Base-by-base conservation (phyloP, 305 asterid genomes). In the Plantago rigida region DNA sequence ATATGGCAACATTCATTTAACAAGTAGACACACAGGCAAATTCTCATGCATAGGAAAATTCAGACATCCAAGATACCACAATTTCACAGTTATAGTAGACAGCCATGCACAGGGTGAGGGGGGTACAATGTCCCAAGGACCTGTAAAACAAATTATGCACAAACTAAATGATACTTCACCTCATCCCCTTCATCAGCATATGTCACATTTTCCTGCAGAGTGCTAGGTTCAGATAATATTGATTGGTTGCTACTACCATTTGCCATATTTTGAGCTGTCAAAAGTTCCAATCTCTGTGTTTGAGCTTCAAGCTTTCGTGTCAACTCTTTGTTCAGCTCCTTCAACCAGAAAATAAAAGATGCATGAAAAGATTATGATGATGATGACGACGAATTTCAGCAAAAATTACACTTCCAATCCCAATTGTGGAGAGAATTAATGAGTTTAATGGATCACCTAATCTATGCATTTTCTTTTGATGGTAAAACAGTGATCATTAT, bases 101-200 rank as follows among this genome's bases (percentile, higher is more conserved):
- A 28, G 54, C 47, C 31, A 71, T 54, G 64, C 50, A 41, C 42
- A 36, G 9, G 7, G 42, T 36, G 42, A 36, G 42, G 42, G 19
- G 51, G 46, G 69, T n/a, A 9, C 54, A 58, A 19, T 54, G 47
- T 46, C 44, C 42, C 29, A 34, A 49, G 29, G 26, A 56, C 45
- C 45, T 39, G 47, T 51, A 62, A 62, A 31, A 42, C 6, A 47
- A 46, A 66, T 53, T 57, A 39, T 51, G 55, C 1, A 68, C 52
- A 36, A 28, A 61, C 47, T 26, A 69, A 47, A 4, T 12, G 69
- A 73, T 69, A 47, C 45, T 66, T 66, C 74, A 93, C 99, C 99
- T 93, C 97, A 70, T 93, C 99, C 51, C 99, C 99, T 84, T 93
- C 99, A 71, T 93, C 99, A 39, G 97, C 96, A 72, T 93, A 93